Conservation (phyloP, 805 yeast genomes). For the Yamadazyma tumulicola region DNA sequence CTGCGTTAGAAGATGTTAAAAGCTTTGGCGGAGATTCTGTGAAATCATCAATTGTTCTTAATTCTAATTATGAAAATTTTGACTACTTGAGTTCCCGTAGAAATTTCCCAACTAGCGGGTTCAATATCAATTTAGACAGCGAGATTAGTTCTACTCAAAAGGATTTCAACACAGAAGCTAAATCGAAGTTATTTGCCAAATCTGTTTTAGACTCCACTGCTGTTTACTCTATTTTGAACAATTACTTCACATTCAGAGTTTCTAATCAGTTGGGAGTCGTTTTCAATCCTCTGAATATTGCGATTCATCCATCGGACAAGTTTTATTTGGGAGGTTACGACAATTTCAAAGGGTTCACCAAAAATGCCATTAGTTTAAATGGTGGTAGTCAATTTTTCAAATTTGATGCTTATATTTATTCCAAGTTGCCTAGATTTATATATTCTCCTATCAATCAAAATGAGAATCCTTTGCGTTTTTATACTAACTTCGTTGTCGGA, state of each 20-base stretch:
- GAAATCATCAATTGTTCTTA: constrained; percentile 31
- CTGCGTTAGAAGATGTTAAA: constrained; percentile 45
- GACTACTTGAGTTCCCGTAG: constrained; percentile 18
- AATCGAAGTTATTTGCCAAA: constrained; percentile 28
- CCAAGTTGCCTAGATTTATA: constrained; percentile 52
- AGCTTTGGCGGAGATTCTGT: constrained; percentile 31
- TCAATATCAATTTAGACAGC: constrained; percentile 57
- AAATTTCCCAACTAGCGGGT: constrained; percentile 45
- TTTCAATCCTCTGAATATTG: constrained; percentile 23
- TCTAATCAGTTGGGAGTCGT: constrained; percentile 56
- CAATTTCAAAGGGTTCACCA: constrained; percentile 66
- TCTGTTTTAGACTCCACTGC: constrained; percentile 24
- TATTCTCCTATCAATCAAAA: constrained; percentile 16
- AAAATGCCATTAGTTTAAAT: constrained; percentile 65
- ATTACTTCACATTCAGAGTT: constrained; percentile 47
- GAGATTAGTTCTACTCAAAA: constrained; percentile 43
- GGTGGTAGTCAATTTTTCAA: constrained; percentile 69
- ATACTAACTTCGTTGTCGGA: constrained; percentile 66
- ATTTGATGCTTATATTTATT: constrained; percentile 54
- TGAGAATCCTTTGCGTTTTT: constrained; percentile 45
- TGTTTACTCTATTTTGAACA: constrained; percentile 42
- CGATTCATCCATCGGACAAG: constrained; percentile 68
- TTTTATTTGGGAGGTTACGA: constrained; percentile 81
- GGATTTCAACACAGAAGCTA: constrained; percentile 16
- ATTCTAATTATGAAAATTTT: constrained; percentile 21